Evolutionary conservation across 179 eudicot species (phyloP).

Genomic region (Corrigiola litoralis): DNA sequence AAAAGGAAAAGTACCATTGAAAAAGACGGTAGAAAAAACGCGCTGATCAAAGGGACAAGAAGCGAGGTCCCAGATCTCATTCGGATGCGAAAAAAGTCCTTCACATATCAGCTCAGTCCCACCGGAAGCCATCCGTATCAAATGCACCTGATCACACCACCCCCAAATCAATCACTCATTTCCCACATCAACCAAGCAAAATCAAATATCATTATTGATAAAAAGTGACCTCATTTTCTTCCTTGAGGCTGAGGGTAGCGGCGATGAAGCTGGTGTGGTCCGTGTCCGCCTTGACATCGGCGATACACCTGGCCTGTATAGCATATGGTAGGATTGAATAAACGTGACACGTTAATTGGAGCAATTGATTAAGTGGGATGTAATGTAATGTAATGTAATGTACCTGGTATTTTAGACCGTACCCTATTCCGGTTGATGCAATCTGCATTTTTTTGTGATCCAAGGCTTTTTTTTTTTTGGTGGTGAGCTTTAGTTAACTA

Average conservation of each 20-base stretch:
- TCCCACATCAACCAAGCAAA: not conserved
- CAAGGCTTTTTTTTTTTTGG: too few species aligned
- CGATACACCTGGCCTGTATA: constrained; percentile 84
- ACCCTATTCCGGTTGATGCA: constrained; percentile 82
- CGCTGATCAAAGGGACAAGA: constrained; percentile 97
- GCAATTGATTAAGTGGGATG: not conserved
- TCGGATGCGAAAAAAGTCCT: constrained; percentile 91
- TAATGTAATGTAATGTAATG: not conserved
- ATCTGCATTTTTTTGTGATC: constrained; percentile 74
- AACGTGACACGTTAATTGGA: not conserved
- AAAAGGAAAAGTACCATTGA: constrained; percentile 42
- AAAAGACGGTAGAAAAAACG: constrained; percentile 85
- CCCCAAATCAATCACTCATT: not conserved
- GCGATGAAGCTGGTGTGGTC: constrained; percentile 96
- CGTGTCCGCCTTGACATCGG: constrained; percentile 93
- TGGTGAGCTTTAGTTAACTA: too few species aligned
- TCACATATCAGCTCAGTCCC: constrained; percentile 92
- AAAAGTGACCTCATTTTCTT: constrained; percentile 82
- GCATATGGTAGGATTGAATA: not conserved
- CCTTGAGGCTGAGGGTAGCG: constrained; percentile 94
- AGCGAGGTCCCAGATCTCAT: constrained; percentile 96
- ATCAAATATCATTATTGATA: not conserved
- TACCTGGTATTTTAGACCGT: constrained; percentile 94
- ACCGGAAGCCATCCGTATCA: constrained; percentile 72
- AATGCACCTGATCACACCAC: constrained; percentile 57